Base-by-base conservation (phyloP, 768 basidiomycete species). In the Boletus rubropictus region DNA sequence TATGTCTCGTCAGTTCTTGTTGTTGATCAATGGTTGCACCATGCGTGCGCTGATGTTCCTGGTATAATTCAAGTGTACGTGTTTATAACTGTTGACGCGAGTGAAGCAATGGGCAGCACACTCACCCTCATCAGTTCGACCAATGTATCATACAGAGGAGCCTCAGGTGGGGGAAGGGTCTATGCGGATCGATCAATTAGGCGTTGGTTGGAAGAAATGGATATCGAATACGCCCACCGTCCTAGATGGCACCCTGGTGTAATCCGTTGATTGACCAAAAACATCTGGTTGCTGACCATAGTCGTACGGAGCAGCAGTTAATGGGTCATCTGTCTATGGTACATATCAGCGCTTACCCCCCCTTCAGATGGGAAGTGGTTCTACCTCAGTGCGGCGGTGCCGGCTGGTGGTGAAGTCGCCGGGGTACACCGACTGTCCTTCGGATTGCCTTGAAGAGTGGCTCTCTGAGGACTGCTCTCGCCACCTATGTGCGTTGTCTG, bases 41-140 rank as follows among this genome's bases (percentile, higher is more conserved):
- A 24, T 50, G 50, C n/a, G 32, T 21, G 15, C 9, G 31, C 12
- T 42, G 48, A 35, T 51, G 32, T 15, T 51, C 50, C 50, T 51
- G 42, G 22, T n/a, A 31, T 27, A 25, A 7, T 43, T 24, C 21
- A 18, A 9, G n/a, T 15, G 8, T 6, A 25, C 39, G 8, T 20
- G 18, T 21, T 17, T 2, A 33, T 9, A 31, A 8, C 3, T n/a
- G 18, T 15, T 17, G 10, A 18, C 15, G 15, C 18, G 29, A 5
- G 17, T 25, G 20, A 43, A n/a, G 18, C 24, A 12, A 37, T 42
- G 24, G 18, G 12, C 5, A 25, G 14, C 11, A 11, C 3, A 33
- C 40, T 51, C 27, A 51, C 50, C 31, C 42, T 51, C 11, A 51
- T 1, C 7, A 51, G 31, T 33, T 51, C 48, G 21, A 51, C 32